Conservation (phyloP, 805 yeast species). For the Nakazawaea siamensis region DNA sequence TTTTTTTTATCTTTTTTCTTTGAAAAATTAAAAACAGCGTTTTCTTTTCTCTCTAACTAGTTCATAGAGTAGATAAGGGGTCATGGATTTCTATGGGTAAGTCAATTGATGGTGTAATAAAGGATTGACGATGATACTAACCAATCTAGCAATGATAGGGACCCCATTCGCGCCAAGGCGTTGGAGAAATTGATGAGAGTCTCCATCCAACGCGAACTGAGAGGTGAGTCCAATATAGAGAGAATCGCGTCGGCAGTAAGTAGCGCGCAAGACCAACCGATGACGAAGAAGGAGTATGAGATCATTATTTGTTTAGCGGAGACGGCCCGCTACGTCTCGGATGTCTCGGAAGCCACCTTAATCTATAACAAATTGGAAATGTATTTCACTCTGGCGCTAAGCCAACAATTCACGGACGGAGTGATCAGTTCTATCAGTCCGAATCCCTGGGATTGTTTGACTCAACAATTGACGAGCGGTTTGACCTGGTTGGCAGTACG, state of each 20-base stretch:
- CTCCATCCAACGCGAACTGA: too few relatives aligned
- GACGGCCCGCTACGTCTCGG: conserved; percentile 28
- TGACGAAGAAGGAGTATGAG: conserved; percentile 46
- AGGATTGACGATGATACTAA: not conserved
- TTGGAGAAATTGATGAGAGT: conserved; percentile 27
- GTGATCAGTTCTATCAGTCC: conserved; percentile 24
- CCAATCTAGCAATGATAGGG: conserved; percentile 20
- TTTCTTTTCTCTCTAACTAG: too few relatives aligned
- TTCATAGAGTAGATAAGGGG: too few relatives aligned
- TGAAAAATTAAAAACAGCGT: too few relatives aligned
- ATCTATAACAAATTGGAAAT: conserved; percentile 32
- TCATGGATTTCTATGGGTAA: conserved; percentile 11
- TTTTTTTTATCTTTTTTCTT: too few relatives aligned
- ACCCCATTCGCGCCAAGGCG: conserved; percentile 31
- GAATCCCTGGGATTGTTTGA: conserved; percentile 32
- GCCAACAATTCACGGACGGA: conserved; percentile 35
- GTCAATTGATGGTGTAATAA: not conserved
- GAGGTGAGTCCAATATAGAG: conserved; percentile 18
- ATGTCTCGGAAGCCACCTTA: conserved; percentile 29
- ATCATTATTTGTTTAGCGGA: conserved; percentile 36
- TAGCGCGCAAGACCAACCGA: conserved; percentile 23
- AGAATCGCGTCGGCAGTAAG: conserved; percentile 14
- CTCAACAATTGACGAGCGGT: conserved; percentile 24
- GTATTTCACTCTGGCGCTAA: conserved; percentile 43
- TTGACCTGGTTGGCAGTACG: conserved; percentile 18